Conservation (phyloP, 106 monocot species). For the Apostasia shenzhenica region DNA sequence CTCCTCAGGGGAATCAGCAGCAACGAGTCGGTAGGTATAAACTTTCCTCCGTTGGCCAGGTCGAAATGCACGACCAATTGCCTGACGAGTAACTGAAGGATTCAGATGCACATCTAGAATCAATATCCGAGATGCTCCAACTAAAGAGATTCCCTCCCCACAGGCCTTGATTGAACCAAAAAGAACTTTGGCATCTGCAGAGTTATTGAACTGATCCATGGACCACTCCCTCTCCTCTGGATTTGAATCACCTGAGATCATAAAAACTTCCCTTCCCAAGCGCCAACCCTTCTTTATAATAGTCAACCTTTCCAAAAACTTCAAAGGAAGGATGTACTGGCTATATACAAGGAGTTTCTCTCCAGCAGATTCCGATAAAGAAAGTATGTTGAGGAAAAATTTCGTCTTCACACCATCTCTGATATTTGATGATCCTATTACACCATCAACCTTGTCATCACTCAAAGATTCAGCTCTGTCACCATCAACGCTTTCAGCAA, state of each 20-base stretch:
- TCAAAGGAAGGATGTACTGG: conserved; percentile 83
- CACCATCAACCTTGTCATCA: conserved; percentile 31
- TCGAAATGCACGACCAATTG: conserved; percentile 88
- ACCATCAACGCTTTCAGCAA: conserved; percentile 35
- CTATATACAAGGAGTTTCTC: conserved; percentile 83
- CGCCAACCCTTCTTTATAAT: conserved; percentile 63
- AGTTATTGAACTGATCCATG: conserved; percentile 86
- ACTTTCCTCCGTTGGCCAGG: conserved; percentile 81
- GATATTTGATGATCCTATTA: conserved; percentile 32
- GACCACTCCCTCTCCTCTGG: conserved; percentile 63
- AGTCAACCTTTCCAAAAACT: conserved; percentile 71
- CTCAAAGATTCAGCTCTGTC: conserved; percentile 23
- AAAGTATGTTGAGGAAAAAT: conserved; percentile 60
- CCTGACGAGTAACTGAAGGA: conserved; percentile 92
- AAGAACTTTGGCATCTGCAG: conserved; percentile 68
- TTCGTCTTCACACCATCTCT: conserved; percentile 86
- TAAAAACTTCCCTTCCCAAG: conserved; percentile 68
- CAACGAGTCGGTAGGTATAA: conserved; percentile 69
- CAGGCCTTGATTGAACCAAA: conserved; percentile 97
- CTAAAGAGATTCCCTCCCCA: conserved; percentile 91
- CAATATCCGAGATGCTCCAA: conserved; percentile 80
- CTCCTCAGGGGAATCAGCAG: conserved; percentile 68
- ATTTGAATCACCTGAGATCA: conserved; percentile 75
- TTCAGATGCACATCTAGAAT: conserved; percentile 91
- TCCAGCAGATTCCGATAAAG: conserved; percentile 47